Evolutionary conservation across 129 eudicot species (phyloP).

Genomic region (Flaveria linearis): DNA sequence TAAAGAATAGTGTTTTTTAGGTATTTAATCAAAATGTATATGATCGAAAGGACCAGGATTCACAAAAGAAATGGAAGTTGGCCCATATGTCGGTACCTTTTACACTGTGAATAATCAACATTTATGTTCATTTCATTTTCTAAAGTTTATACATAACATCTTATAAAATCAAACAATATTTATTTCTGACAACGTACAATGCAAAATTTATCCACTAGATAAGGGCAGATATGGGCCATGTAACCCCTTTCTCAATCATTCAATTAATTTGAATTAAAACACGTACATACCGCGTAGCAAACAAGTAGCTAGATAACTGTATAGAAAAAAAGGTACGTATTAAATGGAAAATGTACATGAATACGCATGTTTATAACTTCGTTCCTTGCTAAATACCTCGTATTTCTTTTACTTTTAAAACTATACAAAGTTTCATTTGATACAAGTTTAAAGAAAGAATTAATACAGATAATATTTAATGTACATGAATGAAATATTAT

Average conservation of each 20-base stretch:
- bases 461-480: too few relatives aligned
- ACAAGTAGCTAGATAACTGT: conserved; percentile 26
- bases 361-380: background rate
- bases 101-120: background rate
- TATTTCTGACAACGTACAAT: background rate
- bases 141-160: background rate
- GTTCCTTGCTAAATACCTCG: too few relatives aligned
- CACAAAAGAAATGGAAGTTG: background rate
- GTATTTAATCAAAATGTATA: too few relatives aligned
- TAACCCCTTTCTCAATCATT: conserved; percentile 17
- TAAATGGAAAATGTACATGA: conserved; percentile 3
- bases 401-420: too few relatives aligned
- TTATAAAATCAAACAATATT: background rate
- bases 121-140: background rate
- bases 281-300: conserved; percentile 13
- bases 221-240: conserved; percentile 23
- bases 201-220: conserved; percentile 11
- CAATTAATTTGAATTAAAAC: conserved; percentile 15
- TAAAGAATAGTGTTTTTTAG: too few relatives aligned
- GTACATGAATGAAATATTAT: too few relatives aligned
- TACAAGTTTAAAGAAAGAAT: too few relatives aligned
- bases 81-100: background rate
- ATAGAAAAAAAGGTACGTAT: background rate
- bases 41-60: background rate
- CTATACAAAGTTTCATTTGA: too few relatives aligned